Evolutionary conservation across 352 stramenopile species (phyloP).

Genomic region (Thraustotheca clavata): DNA sequence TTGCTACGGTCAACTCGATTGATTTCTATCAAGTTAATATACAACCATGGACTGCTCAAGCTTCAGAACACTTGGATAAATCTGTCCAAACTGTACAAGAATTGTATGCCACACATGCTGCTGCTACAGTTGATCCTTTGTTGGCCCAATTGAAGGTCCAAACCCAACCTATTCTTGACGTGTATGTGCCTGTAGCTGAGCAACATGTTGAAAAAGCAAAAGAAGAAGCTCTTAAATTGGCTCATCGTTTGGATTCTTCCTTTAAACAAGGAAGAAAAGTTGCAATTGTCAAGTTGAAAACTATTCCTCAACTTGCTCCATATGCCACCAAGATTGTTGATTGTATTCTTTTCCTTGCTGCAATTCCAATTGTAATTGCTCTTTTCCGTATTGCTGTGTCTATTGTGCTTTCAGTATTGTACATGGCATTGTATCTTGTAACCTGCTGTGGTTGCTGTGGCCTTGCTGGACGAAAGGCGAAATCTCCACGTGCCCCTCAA

Average conservation of each 20-base stretch:
- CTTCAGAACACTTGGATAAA: neutral
- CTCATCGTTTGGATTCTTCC: neutral
- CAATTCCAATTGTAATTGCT: neutral
- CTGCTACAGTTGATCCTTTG: conserved; percentile 5
- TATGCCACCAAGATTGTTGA: conserved; percentile 21
- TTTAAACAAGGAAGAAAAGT: neutral
- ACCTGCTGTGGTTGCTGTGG: conserved; percentile 20
- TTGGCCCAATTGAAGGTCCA: conserved; percentile 1
- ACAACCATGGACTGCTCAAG: neutral
- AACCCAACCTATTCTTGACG: neutral
- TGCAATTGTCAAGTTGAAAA: conserved; percentile 4
- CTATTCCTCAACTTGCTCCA: neutral
- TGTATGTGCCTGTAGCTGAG: neutral
- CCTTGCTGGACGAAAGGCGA: conserved; percentile 15
- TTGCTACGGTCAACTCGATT: neutral
- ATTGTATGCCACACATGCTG: conserved; percentile 15
- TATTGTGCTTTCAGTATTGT: neutral
- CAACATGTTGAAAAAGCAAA: neutral
- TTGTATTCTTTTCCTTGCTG: neutral
- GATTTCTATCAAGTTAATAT: conserved; percentile 16
- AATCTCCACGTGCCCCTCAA: conserved; percentile 7
- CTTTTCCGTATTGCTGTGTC: neutral
- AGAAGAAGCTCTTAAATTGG: neutral
- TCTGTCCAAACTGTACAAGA: neutral
- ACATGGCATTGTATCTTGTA: neutral